A percentile compares a stretch with the other conserved stretches of the same genome.
Conservation (phyloP, 495 filamentous ascomycete species). For the Beverwykella pulmonaria region DNA sequence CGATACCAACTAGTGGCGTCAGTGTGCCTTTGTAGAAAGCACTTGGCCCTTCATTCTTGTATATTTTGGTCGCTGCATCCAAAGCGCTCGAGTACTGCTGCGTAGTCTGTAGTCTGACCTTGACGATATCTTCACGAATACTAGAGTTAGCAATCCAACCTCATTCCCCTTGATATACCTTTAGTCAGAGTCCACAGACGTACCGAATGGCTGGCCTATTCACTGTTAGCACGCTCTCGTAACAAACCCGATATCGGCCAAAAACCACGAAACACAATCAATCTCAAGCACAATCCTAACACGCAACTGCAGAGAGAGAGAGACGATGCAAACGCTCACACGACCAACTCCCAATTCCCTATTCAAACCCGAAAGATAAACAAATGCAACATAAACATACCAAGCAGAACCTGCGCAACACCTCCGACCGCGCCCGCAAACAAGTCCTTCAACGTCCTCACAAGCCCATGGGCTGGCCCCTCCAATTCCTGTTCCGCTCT, state of each 20-base stretch:
- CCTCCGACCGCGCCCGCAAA: constrained; percentile 89
- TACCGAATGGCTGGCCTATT: constrained; percentile 84
- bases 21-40: constrained; percentile 99
- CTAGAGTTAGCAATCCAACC: neutral
- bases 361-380: too few species aligned
- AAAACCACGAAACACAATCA: neutral
- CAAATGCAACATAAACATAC: constrained; percentile 57
- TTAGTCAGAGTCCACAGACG: constrained; percentile 49
- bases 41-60: constrained; percentile 79
- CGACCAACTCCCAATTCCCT: too few species aligned
- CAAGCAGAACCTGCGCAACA: constrained; percentile 90
- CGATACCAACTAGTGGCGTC: constrained; percentile 94
- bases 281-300: neutral
- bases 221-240: neutral
- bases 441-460: constrained; percentile 82
- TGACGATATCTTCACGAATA: constrained; percentile 75
- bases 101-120: constrained; percentile 93
- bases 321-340: too few species aligned
- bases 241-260: neutral
- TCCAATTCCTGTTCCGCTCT: constrained; percentile 25
- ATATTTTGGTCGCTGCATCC: constrained; percentile 79
- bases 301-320: neutral
- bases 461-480: constrained; percentile 29
- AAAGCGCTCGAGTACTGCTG: constrained; percentile 77
- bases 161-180: constrained; percentile 36